Evolutionary conservation across 1,139 yeast genomes (phyloP).

Genomic region (Protomyces gravidus): DNA sequence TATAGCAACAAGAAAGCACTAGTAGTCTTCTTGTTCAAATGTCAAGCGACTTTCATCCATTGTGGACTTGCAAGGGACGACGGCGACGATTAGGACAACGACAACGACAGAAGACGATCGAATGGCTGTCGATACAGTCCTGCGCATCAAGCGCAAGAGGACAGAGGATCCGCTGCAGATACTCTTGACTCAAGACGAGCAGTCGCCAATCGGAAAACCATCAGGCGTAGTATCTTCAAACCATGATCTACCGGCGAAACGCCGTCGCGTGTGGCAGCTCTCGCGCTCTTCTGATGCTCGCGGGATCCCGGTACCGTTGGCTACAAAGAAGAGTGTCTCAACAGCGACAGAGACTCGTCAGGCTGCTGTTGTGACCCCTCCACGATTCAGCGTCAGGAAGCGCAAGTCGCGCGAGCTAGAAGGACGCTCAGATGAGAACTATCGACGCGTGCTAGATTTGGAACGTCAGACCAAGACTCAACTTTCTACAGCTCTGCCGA

Average conservation of each 20-base stretch:
- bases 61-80: background rate
- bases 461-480: too few relatives aligned
- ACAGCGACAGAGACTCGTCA: background rate
- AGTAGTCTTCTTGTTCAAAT: background rate
- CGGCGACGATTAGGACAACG: too few relatives aligned
- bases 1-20: too few relatives aligned
- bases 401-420: conserved; percentile 1
- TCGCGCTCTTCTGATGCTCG: conserved; percentile 21
- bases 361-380: background rate
- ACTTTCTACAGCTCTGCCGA: too few relatives aligned
- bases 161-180: conserved; percentile 19
- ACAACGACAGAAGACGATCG: too few relatives aligned
- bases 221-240: too few relatives aligned
- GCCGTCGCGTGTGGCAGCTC: conserved; percentile 19
- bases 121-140: conserved; percentile 18
- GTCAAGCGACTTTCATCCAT: background rate
- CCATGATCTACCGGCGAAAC: conserved; percentile 9
- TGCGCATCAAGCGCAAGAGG: conserved; percentile 21
- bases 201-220: background rate
- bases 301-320: conserved; percentile 15
- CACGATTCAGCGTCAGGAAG: conserved; percentile 20
- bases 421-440: background rate
- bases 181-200: conserved; percentile 10
- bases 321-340: background rate
- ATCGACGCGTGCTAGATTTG: conserved; percentile 15